Percentiles rank a stretch among this genome's conserved stretches.
phyloP scores from a whole-genome alignment of 371 early-diverging fungal species.

The Apophysomyces sp. region DNA sequence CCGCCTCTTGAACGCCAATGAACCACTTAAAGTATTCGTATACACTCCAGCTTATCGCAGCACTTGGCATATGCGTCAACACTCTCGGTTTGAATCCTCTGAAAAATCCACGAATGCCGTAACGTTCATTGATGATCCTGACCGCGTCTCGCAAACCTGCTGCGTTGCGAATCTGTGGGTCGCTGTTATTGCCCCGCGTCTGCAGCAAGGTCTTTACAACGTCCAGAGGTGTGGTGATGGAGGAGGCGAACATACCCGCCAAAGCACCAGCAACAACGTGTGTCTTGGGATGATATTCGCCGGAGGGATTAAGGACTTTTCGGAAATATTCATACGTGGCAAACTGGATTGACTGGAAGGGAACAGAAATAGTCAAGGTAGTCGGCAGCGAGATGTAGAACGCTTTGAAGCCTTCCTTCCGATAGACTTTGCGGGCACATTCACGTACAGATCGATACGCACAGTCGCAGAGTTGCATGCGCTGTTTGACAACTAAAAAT shows the following conservation, averaged over 20 bases:
- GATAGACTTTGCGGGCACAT: conserved; percentile 64
- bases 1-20: conserved; percentile 11
- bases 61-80: conserved; percentile 84
- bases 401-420: conserved; percentile 77
- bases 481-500: conserved; percentile 80
- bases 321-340: conserved; percentile 85
- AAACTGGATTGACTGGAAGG: conserved; percentile 91
- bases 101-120: conserved; percentile 76
- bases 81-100: conserved; percentile 80
- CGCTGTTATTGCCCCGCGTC: conserved; percentile 73
- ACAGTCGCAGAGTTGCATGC: conserved; percentile 84
- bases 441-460: conserved; percentile 60
- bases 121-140: conserved; percentile 65
- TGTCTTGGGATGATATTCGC: conserved; percentile 75
- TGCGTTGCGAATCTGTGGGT: conserved; percentile 65
- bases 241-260: conserved; percentile 86
- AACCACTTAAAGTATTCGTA: conserved; percentile 85
- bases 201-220: conserved; percentile 91
- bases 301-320: conserved; percentile 74
- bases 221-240: conserved; percentile 87
- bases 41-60: conserved; percentile 91
- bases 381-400: conserved; percentile 94
- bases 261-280: conserved; percentile 84
- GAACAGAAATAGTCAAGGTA: conserved; percentile 86
- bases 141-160: conserved; percentile 70